Evolutionary conservation across 495 filamentous ascomycete genomes (phyloP), one percentile per base, ranked within the genome.

Genomic region (Immersiella caudata): DNA sequence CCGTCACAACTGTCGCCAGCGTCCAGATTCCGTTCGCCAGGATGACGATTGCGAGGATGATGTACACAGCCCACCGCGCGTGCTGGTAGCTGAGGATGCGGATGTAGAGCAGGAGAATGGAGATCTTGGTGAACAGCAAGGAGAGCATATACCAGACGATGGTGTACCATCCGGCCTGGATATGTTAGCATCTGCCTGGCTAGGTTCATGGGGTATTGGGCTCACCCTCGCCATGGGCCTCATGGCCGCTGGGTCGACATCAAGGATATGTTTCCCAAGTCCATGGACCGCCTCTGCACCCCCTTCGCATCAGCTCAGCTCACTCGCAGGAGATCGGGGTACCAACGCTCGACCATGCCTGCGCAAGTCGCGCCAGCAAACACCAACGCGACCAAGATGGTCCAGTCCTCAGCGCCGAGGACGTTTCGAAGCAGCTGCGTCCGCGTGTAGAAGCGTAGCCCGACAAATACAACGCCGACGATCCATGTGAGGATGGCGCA

Each of bases 41-140:
- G 26, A 75, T 25, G 14, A 75, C 62, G 29, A 70, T 24, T 25
- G 60, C 50, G 8, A 75, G 62, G 60, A 69, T 66, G 29, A 52
- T 56, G 46, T 67, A 70, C 40, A 67, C 61, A 49, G 60, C 64
- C 29, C 67, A 65, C 21, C 71, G 61, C 6, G 69, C 66, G 64
- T 70, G 68, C 25, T 71, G 71, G 60, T 72, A 69, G 49, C 55
- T 46, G 27, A 73, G 71, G 61, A 75, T 70, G 61, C 74, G 69
- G 54, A 75, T 64, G 69, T 76, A 75, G 8, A 62, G 60, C 20
- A 62, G 60, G 21, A 62, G 60, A 33, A 62, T 62, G 35, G 68
- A 75, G 46, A 75, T 60, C 52, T 75, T 75, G 65, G 73, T 75
- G 67, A 72, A 68, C 25, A 71, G 64, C 11, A 75, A 71, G n/a